phyloP scores from a whole-genome alignment of 2,329 filamentous ascomycete genomes.

The Colletotrichum sp. region DNA sequence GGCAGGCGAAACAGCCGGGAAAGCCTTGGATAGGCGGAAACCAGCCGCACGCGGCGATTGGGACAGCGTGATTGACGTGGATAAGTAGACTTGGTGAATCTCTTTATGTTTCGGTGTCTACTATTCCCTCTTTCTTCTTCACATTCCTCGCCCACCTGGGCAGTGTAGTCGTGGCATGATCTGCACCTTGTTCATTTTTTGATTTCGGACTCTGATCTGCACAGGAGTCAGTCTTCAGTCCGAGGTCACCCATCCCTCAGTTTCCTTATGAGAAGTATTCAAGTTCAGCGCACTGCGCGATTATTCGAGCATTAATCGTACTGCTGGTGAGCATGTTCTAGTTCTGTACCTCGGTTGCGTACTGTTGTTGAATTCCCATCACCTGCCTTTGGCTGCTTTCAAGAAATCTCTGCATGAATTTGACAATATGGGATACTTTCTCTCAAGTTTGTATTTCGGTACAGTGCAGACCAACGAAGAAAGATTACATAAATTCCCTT shows the following conservation, averaged over 20 bases:
- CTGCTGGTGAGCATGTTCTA: not conserved
- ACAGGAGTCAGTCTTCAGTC: not conserved
- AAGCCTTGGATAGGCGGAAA: not conserved
- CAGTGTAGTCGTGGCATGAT: not conserved
- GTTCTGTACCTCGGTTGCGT: not conserved
- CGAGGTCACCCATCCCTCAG: not conserved
- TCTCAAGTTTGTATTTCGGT: not conserved
- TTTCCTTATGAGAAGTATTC: not conserved
- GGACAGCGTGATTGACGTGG: not conserved
- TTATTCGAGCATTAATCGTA: not conserved
- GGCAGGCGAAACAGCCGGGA: not conserved
- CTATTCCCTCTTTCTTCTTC: not conserved
- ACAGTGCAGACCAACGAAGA: not conserved
- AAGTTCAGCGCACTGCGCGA: not conserved
- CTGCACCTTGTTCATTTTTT: not conserved
- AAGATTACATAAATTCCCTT: not conserved
- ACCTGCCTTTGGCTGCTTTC: not conserved
- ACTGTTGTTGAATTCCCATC: not conserved
- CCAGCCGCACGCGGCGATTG: not conserved
- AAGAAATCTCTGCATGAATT: not conserved
- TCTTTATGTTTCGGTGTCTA: not conserved
- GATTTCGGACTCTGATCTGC: not conserved
- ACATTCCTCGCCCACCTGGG: not conserved
- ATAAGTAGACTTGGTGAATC: not conserved
- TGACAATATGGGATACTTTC: not conserved